Evolutionary conservation across 179 eudicot species (phyloP), one percentile per base, ranked within the genome.

Genomic region (Patellifolia procumbens): DNA sequence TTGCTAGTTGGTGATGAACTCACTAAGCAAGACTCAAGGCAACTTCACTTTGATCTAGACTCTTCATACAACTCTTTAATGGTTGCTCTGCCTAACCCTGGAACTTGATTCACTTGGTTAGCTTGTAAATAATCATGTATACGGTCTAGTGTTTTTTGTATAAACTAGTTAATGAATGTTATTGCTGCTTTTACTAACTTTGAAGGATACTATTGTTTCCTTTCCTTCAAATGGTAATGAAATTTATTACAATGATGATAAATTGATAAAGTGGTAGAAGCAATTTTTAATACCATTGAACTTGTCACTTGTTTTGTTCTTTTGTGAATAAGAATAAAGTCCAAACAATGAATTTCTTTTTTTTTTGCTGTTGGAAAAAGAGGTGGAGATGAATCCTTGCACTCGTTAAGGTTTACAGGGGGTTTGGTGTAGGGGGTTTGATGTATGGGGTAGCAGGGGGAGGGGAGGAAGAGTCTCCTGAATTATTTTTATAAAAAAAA

Each of bases 1-100:
- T 92, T 92, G 97, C 92, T 94, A 8, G 98, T 97, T 60, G 86
- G 93, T 0, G 97, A 94, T 85, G 97, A 92, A 87, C 80, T 93
- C 68, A 92, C 97, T 9, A 92, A 91, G 76, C 97, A 94, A 86
- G 97, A 94, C 85, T 83, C 93, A 42, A 75, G 95, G 66, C 98
- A 94, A 80, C 97, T 94, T 71, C 95, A 86, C 85, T 94, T 94
- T 79, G 97, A 94, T 82, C 83, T 94, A 58, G 98, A 92, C 78
- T 94, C 98, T 15, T 94, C 98, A 1, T 94, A 92, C 81, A 94
- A 91, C 85, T 85, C 94, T 48, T 91, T 92, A 81, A 91, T 94
- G 93, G 97, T 97, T 2, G 97, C 93, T 55, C 81, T 94, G 82
- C 98, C 97, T 46, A 75, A 74, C 77, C 88, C 90, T 74, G 97